Percentiles rank a stretch among this genome's conserved stretches.
These are phyloP conservation scores for Gleditsia sinensis DNA, from an alignment of 306 rosid genomes.

Conservation along the genomic window DNA sequence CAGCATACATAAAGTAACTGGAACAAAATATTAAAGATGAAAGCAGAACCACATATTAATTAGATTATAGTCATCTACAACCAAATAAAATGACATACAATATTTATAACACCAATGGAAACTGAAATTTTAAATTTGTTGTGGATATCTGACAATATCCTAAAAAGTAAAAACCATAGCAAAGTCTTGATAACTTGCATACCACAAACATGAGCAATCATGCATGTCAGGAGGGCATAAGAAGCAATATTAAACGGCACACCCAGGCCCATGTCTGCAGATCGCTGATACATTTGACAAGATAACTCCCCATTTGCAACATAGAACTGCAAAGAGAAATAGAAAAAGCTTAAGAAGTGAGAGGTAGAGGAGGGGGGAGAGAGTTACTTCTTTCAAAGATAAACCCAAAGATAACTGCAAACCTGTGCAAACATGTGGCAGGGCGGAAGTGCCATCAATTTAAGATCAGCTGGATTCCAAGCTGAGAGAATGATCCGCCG, in stretches of 20 bases:
- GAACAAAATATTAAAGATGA: neutral
- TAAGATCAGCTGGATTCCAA: conserved; percentile 94
- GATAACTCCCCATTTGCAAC: conserved; percentile 91
- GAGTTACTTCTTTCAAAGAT: neutral
- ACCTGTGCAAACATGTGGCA: conserved; percentile 99
- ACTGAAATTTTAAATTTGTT: neutral
- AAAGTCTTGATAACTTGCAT: conserved; percentile 48
- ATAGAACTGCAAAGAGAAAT: conserved; percentile 65
- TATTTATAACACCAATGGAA: neutral
- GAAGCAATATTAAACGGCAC: conserved; percentile 97
- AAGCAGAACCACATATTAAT: neutral
- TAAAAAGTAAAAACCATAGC: neutral
- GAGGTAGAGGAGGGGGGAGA: neutral
- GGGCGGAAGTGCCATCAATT: conserved; percentile 95
- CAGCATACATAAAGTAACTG: neutral
- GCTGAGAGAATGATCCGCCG: conserved; percentile 90
- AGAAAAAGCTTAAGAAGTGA: conserved; percentile 2
- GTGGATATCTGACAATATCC: neutral
- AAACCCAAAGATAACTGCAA: conserved; percentile 33
- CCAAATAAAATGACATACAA: neutral
- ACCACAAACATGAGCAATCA: conserved; percentile 97
- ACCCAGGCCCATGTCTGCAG: conserved; percentile 92
- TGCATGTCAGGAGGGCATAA: conserved; percentile 88
- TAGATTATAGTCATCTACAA: conserved; percentile 5
- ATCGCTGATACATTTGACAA: conserved; percentile 96